Evolutionary conservation across 139 green algal species (phyloP), one percentile per base, ranked within the genome.

Genomic region (Deuterostichococcus epilithicus): DNA sequence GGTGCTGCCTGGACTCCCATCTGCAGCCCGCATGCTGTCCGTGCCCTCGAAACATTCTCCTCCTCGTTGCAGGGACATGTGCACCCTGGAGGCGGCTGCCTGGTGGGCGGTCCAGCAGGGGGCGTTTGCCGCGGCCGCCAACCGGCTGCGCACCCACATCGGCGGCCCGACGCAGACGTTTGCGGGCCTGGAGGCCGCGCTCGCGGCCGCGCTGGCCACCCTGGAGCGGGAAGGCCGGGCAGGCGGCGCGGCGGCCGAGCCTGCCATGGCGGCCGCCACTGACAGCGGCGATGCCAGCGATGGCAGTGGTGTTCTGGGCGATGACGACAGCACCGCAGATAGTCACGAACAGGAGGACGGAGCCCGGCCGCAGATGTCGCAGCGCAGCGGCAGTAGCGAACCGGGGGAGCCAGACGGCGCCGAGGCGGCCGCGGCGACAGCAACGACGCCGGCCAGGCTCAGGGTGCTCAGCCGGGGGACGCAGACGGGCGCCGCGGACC

Each of bases 131-230:
- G 83, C 78, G 38, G 84, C 92, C 2, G 77, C 70, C 0, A 28
- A 60, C 0, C 80, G 88, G n/a, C 79, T 95, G 78, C 81, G 84
- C 28, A 93, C 90, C 0, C 90, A 94, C 47, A 28, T 90, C 18
- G 92, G 92, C 26, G 88, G 86, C 0, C 83, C 92, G 0, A 83
- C 82, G 10, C 86, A 96, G 60, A 95, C 82, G 23, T 88, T 97
- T 39, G 83, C 77, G 26, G 83, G 83, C 8, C 38, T 97, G 35
- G 91, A 97, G 63, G 44, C 74, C 20, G 68, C 86, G 52, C 65
- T 94, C 45, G 84, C 88, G 42, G 69, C 59, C 37, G 13, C 63
- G 32, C 25, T 65, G 20, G 26, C 37, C 25, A 32, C 28, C 34
- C 76, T 74, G 25, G 39, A 47, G 68, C 68, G 6, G 3, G 77